Base-by-base conservation (phyloP, 2,329 filamentous ascomycete species). In the Penicillium sp. region DNA sequence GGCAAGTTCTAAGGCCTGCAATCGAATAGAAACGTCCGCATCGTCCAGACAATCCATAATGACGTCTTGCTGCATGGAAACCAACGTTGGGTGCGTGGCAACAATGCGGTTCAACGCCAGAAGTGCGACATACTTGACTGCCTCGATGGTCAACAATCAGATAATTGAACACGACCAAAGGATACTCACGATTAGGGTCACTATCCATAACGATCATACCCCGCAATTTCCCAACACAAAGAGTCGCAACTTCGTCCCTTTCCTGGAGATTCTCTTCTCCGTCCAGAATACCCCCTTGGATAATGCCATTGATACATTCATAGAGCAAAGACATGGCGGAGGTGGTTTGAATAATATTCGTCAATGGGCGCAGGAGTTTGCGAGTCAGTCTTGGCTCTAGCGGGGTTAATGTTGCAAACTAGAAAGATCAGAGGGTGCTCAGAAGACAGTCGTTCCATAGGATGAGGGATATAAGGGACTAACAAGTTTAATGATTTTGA, bases 281-380 rank as follows among this genome's bases (percentile, higher is more conserved):
- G 31, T 91, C 90, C 47, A 99, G 78, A 55, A 99, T 96, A 0
- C 94, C 94, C 28, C 94, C 94, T 71, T 97, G 92, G 56, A 99
- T 96, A 60, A 99, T 96, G 25, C 94, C 94, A 72, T 96, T 97
- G 75, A 99, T 97, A 70, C 94, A 99, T 75, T 99, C 94, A 67
- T 99, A 99, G 6, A 97, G 78, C 28, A 99, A 77, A n/a, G 94
- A 97, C 94, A 97, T 97, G 28, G 94, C 94, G 5, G 90, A 89
- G 0, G 94, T 99, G 0, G 92, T 96, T 65, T 90, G 88, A 61
- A 99, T 97, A 45, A 99, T 88, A 63, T 90, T 91, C 0, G 91
- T 96, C 58, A 99, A 78, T 16, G 94, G 94, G 8, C 93, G 91
- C 30, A 97, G 78, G 16, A 99, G 79, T 73, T 99, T 99, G 70